Conservation (phyloP, 1,139 yeast genomes). For the Taphrina wiesneri region DNA sequence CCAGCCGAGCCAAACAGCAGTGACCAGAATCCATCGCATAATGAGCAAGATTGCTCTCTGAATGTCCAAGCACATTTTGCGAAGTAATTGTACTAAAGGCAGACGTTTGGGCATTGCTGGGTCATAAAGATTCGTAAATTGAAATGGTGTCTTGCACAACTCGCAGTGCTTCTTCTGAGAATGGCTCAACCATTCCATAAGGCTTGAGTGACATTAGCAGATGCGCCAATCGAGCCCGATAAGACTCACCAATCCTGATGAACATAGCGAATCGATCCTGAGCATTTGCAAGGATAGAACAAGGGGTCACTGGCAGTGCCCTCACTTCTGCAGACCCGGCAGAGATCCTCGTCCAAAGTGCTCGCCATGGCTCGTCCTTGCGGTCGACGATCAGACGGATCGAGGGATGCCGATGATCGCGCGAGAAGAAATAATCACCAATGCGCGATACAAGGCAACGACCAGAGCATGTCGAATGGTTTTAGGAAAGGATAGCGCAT, state of each 20-base stretch:
- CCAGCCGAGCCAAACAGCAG: constrained; percentile 34
- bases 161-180: constrained; percentile 74
- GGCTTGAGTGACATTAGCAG: constrained; percentile 42
- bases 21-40: constrained; percentile 17
- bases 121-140: constrained; percentile 55
- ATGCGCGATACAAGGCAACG: no score
- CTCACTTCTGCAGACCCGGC: constrained; percentile 94
- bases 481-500: not conserved
- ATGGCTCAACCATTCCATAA: constrained; percentile 80
- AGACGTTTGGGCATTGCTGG: constrained; percentile 33
- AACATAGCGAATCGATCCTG: constrained; percentile 88
- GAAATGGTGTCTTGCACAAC: constrained; percentile 78
- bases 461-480: not conserved
- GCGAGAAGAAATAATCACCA: no score
- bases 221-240: not conserved
- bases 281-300: constrained; percentile 88
- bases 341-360: constrained; percentile 53
- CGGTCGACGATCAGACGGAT: not conserved
- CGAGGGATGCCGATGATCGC: not conserved
- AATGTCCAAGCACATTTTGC: not conserved
- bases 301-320: constrained; percentile 77
- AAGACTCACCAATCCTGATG: constrained; percentile 74
- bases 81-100: constrained; percentile 14
- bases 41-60: not conserved
- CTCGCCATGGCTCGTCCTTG: not conserved